Evolutionary conservation across 192 early-diverging fungal genomes (phyloP).

Genomic region (Phycomyces nitens): DNA sequence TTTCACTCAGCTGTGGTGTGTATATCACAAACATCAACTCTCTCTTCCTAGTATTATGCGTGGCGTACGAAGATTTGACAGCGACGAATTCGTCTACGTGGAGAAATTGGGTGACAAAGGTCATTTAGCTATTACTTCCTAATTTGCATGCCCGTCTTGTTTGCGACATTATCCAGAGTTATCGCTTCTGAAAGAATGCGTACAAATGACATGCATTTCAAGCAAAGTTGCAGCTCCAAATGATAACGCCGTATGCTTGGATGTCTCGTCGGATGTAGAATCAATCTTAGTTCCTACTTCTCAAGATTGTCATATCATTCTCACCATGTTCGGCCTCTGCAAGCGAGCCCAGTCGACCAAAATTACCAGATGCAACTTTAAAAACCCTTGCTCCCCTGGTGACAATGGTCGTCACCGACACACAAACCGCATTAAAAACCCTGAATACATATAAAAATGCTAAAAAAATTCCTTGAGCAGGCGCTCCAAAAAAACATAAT

Average conservation of each 20-base stretch:
- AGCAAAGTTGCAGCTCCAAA: background rate
- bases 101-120: background rate
- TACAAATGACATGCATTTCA: background rate
- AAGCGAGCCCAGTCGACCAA: background rate
- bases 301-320: background rate
- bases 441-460: constrained; percentile 1
- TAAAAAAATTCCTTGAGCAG: background rate
- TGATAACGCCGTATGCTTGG: background rate
- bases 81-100: background rate
- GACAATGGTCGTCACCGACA: background rate
- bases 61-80: background rate
- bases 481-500: constrained; percentile 2
- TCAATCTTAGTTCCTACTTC: background rate
- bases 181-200: background rate
- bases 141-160: background rate
- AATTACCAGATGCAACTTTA: background rate
- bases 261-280: background rate
- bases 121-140: background rate
- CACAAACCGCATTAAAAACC: background rate
- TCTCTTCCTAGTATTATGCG: background rate
- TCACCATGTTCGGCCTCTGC: background rate
- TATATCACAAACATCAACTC: no score
- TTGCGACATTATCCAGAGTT: background rate
- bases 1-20: no score
- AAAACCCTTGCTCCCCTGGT: background rate